phyloP scores from a whole-genome alignment of 163 green algal species.

The Prototheca wickerhamii region DNA sequence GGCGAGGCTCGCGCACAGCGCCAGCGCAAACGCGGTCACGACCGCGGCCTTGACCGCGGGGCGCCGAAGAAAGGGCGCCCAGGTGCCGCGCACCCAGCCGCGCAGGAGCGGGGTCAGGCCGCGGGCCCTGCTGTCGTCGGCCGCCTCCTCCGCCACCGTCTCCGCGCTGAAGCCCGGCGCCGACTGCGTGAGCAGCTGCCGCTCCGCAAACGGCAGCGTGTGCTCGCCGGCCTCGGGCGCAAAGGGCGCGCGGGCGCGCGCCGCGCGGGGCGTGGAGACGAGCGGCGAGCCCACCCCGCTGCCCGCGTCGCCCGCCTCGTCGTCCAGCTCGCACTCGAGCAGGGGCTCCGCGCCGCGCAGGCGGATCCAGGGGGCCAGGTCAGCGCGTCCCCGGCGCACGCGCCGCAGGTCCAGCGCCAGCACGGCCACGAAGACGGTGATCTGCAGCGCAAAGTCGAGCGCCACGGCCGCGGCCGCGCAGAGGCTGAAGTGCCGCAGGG shows the following conservation, averaged over 20 bases:
- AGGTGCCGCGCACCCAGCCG: conserved; percentile 54
- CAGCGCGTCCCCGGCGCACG: conserved; percentile 40
- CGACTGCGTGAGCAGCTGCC: no score
- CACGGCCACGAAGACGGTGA: conserved; percentile 79
- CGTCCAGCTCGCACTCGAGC: no score
- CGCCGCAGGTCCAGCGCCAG: conserved; percentile 63
- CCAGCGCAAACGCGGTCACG: conserved; percentile 37
- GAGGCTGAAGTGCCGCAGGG: conserved; percentile 71
- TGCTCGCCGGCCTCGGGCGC: no score
- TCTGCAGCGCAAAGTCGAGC: conserved; percentile 76
- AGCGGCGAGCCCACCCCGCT: no score
- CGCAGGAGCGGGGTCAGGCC: conserved; percentile 27
- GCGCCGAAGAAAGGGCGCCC: conserved; percentile 51
- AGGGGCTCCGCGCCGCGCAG: neutral
- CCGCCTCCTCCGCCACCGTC: no score
- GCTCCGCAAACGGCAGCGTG: no score
- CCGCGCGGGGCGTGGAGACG: no score
- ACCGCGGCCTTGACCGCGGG: conserved; percentile 43
- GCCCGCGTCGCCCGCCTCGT: no score
- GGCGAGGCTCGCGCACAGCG: conserved; percentile 21
- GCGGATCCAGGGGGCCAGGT: conserved; percentile 61
- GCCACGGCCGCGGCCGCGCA: conserved; percentile 62
- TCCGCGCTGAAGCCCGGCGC: no score
- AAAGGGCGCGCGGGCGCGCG: no score
- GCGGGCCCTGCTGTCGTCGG: neutral